Base-by-base conservation (phyloP, 1,139 yeast genomes). In the Blastobotrys niveus region DNA sequence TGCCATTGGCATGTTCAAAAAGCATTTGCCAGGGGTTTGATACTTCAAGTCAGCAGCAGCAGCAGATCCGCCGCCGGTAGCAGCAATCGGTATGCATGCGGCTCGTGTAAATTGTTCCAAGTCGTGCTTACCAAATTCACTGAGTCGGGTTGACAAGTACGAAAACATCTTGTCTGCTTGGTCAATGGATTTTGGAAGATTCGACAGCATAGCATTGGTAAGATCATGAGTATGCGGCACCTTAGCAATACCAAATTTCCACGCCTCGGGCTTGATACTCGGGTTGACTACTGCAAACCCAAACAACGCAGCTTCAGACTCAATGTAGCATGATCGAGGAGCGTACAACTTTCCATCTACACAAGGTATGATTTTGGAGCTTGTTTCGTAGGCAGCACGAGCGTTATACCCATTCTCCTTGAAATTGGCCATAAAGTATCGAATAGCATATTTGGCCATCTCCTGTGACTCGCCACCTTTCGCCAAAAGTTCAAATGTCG, bases 201-300 rank as follows among this genome's bases (percentile, higher is more conserved):
- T 40, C 2, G 41, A 22, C 5, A 59, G 30, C 2, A 67, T 36
- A 1, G 48, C 21, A 4, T 45, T 38, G 2, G 63, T 46, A 8
- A 68, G 48, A 15, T 12, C 30, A 3, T 44, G 45, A 5, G 59
- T 41, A 1, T 56, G 41, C 2, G 72, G 72, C 10, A 56, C 49
- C 25, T 49, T 42, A 10, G 42, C 43, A 2, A 68, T 61, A 3
- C 69, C 68, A 20, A 68, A 53, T 37, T 59, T 55, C 52, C 60
- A 54, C 1, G 65, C 63, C 20, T 59, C 61, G 3, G 52, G 46
- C 8, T 48, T 47, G 25, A 61, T 42, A 17, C 48, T 43, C 14
- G 52, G 45, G 3, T 52, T 48, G 12, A 68, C 54, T 1, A 66
- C 60, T 0, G 64, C 59, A 21, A 63, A 53, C 2, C 63, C 67